Percentiles rank a stretch among this genome's conserved stretches.
Evolutionary conservation across 805 yeast genomes (phyloP).

Genomic region (Pichia membranifaciens): DNA sequence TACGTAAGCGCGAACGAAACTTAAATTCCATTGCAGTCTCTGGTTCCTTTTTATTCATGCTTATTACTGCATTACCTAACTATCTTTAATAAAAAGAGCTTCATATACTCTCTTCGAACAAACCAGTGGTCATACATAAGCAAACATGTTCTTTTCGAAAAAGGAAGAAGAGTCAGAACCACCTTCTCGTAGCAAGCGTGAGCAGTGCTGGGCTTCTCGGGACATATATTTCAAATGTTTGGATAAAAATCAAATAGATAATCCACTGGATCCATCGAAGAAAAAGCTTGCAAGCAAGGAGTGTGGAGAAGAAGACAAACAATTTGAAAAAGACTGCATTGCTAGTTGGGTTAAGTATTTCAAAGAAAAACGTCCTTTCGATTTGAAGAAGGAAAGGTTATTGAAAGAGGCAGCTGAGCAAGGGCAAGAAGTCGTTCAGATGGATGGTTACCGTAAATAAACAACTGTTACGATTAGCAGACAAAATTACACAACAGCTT

Average conservation of each 20-base stretch:
- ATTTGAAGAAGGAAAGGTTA: slow-evolving; percentile 61
- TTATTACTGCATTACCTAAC: too few relatives aligned
- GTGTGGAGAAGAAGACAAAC: slow-evolving; percentile 53
- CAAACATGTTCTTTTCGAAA: slow-evolving; percentile 8
- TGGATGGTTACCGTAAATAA: slow-evolving; percentile 25
- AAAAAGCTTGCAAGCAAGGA: slow-evolving; percentile 36
- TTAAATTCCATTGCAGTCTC: too few relatives aligned
- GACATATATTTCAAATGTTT: slow-evolving; percentile 74
- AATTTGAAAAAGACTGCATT: slow-evolving; percentile 71
- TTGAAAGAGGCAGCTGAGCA: slow-evolving; percentile 65
- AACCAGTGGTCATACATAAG: neutral
- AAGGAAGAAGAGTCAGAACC: slow-evolving; percentile 29
- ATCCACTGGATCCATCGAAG: slow-evolving; percentile 54
- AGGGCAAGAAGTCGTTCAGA: slow-evolving; percentile 41
- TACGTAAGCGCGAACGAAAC: too few relatives aligned
- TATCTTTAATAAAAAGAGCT: too few relatives aligned
- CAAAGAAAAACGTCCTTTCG: slow-evolving; percentile 82
- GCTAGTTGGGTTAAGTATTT: slow-evolving; percentile 86
- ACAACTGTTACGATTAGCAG: too few relatives aligned
- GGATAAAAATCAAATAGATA: slow-evolving; percentile 57
- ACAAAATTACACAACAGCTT: too few relatives aligned
- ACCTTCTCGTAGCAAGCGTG: slow-evolving; percentile 59
- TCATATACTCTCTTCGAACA: too few relatives aligned
- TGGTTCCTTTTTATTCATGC: too few relatives aligned
- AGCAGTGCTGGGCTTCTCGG: slow-evolving; percentile 85